Conservation (phyloP, 2,329 filamentous ascomycete species). For the Aspergillus nomiae region DNA sequence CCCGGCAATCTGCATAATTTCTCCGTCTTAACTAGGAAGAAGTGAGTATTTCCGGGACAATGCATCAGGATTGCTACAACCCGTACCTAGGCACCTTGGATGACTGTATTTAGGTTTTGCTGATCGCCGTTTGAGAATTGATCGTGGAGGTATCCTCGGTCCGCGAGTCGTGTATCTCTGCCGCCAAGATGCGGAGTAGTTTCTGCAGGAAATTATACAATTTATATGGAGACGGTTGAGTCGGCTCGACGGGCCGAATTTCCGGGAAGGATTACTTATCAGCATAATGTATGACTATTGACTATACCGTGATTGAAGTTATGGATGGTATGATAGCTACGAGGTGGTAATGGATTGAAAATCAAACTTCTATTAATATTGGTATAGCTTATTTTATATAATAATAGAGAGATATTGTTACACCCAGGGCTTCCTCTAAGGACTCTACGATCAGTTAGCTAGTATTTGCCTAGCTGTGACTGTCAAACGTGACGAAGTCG, state of each 20-base stretch:
- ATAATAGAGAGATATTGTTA: no score
- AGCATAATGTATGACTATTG: no score
- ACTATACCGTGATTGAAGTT: no score
- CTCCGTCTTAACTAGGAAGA: background rate
- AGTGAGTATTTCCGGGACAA: background rate
- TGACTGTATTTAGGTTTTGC: background rate
- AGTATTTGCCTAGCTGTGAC: no score
- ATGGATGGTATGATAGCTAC: no score
- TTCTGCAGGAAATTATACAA: background rate
- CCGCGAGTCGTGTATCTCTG: background rate
- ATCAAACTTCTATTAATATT: no score
- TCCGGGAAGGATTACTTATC: background rate
- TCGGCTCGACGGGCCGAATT: constrained; percentile 15
- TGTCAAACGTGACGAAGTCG: no score
- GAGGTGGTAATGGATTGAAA: no score
- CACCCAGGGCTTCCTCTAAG: no score
- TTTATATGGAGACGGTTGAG: background rate
- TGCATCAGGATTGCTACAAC: background rate
- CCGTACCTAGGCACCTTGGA: no score
- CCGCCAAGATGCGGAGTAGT: constrained; percentile 9
- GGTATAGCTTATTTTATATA: no score
- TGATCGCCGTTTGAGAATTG: background rate
- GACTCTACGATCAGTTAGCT: no score
- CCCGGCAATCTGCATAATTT: background rate
- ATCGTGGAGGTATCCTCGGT: background rate